These are phyloP conservation scores for Boletus coccyginus DNA, from an alignment of 768 basidiomycete species.

Conservation along the genomic window DNA sequence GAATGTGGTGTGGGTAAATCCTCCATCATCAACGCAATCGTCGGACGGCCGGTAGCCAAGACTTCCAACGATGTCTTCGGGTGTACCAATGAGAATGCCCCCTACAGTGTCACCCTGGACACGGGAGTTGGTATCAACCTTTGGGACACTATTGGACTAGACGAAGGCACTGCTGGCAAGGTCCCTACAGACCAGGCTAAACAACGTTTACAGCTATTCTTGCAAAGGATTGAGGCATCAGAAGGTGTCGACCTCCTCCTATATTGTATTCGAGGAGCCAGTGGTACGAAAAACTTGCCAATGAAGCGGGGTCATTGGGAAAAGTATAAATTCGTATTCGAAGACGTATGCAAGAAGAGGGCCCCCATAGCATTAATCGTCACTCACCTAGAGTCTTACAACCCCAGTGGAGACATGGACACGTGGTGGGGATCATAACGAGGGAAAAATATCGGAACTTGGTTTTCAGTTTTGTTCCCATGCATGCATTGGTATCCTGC, in stretches of 20 bases:
- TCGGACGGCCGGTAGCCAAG: constrained; percentile 21
- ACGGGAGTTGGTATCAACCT: constrained; percentile 20
- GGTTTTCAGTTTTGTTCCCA: constrained; percentile 34
- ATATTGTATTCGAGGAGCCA: constrained; percentile 28
- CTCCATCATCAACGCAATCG: constrained; percentile 38
- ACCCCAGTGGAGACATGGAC: constrained; percentile 27
- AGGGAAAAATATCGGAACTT: constrained; percentile 22
- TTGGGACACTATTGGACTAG: constrained; percentile 37
- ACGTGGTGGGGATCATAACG: constrained; percentile 37
- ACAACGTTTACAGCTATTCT: constrained; percentile 20
- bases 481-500: constrained; percentile 35
- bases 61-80: constrained; percentile 29
- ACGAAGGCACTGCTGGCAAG: constrained; percentile 26
- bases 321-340: constrained; percentile 23
- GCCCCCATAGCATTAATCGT: constrained; percentile 26
- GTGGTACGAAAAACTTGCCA: constrained; percentile 8
- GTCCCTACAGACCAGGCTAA: constrained; percentile 16
- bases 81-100: constrained; percentile 25
- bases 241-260: constrained; percentile 28
- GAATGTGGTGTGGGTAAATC: constrained; percentile 38
- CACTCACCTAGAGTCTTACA: constrained; percentile 28
- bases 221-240: constrained; percentile 16
- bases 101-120: constrained; percentile 16
- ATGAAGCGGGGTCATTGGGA: constrained; percentile 16
- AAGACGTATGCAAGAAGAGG: constrained; percentile 23